Percentiles rank a stretch among this genome's conserved stretches.
These are phyloP conservation scores for Debaryomyces robertsiae DNA, from an alignment of 1,139 yeast species.

Conservation along the genomic window DNA sequence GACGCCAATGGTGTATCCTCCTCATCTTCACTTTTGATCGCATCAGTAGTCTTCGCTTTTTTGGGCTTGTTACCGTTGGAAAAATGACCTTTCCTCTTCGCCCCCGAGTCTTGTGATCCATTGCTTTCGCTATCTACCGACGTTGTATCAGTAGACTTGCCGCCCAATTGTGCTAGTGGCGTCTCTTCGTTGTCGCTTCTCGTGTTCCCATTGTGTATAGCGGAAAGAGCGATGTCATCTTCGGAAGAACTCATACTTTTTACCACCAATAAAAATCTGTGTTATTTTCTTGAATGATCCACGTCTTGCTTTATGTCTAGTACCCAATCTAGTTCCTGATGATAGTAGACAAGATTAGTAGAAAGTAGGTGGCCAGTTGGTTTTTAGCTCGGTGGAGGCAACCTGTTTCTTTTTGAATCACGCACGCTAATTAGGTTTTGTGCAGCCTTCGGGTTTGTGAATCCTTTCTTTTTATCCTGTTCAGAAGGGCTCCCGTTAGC, in stretches of 20 bases:
- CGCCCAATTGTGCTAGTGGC: conserved; percentile 13
- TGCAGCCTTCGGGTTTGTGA: too few species aligned
- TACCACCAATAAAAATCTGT: too few species aligned
- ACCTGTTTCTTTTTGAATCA: neutral
- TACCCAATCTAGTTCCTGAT: too few species aligned
- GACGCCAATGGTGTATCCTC: conserved; percentile 8
- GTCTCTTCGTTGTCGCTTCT: conserved; percentile 14
- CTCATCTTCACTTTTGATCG: conserved; percentile 9
- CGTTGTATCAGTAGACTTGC: conserved; percentile 5
- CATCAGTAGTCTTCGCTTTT: conserved; percentile 7
- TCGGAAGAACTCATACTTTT: conserved; percentile 19
- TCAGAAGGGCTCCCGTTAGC: too few species aligned
- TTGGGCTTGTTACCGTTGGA: conserved; percentile 1
- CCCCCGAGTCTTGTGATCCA: conserved; percentile 6
- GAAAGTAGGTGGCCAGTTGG: neutral
- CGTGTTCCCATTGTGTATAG: conserved; percentile 1
- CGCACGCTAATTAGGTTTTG: neutral
- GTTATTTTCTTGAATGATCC: too few species aligned
- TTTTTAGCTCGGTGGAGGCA: neutral
- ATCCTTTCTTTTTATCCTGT: too few species aligned
- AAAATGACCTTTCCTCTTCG: conserved; percentile 3
- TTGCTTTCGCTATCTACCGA: conserved; percentile 7
- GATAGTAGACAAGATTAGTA: too few species aligned
- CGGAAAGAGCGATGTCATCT: conserved; percentile 20
- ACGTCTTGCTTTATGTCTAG: too few species aligned